phyloP scores from a whole-genome alignment of 306 rosid species.

The Acacia confusa region DNA sequence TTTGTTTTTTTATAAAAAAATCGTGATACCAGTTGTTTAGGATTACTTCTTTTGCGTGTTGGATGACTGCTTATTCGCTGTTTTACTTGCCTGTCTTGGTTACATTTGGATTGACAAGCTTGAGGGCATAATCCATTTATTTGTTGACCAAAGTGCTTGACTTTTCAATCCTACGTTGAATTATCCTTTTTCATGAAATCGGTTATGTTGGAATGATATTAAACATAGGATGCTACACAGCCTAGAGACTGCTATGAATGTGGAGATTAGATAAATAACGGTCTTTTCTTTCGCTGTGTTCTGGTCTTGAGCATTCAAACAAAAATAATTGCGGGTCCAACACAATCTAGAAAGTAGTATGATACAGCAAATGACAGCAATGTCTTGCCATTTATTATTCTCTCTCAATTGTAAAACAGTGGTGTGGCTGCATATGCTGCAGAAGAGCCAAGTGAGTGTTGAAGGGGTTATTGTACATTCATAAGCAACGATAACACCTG shows the following conservation, averaged over 20 bases:
- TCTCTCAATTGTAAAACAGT: not conserved
- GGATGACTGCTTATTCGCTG: not conserved
- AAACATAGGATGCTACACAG: not conserved
- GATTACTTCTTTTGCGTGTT: not conserved
- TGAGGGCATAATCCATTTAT: not conserved
- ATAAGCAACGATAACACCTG: not conserved
- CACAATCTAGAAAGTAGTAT: not conserved
- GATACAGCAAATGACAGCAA: not conserved
- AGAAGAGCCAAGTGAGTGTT: not conserved
- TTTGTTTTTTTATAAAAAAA: not conserved
- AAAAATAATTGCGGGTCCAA: not conserved
- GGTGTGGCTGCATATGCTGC: not conserved
- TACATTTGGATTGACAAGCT: not conserved
- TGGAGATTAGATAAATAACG: not conserved
- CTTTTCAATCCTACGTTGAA: not conserved
- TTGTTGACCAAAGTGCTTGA: not conserved
- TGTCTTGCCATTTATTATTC: not conserved
- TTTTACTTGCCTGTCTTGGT: constrained; percentile 5
- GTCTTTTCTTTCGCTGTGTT: not conserved
- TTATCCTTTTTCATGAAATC: not conserved
- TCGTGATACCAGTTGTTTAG: constrained; percentile 5
- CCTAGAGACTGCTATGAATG: not conserved
- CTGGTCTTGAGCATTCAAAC: not conserved
- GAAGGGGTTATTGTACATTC: too few relatives aligned
- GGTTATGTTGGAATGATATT: not conserved